Evolutionary conservation across 139 green algal genomes (phyloP), one percentile per base, ranked within the genome.

Genomic region (Eudorina sp.): DNA sequence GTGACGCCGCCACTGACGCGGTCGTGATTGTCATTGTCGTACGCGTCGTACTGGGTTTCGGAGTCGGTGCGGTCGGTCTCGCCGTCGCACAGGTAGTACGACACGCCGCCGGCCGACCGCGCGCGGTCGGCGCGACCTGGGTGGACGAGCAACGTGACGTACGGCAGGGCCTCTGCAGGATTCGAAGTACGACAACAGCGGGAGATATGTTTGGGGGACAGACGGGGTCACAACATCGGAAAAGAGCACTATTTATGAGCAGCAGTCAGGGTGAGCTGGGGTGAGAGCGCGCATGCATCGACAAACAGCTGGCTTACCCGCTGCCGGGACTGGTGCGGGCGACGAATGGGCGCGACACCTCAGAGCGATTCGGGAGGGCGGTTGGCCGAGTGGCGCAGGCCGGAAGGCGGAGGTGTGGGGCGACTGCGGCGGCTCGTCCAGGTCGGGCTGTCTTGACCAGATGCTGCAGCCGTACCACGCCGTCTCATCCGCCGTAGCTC

Each of bases 101-200:
- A 27, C 14, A 40, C 29, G 62, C 29, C 62, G 9, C 62, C 62
- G 6, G 29, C 29, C 16, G 62, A 53, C 13, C 19, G 14, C 68
- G 19, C 40, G 21, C 70, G 23, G 11, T 23, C n/a, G 2, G 70
- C 14, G 40, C 23, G 18, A 40, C 40, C 25, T 27, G 70, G 38
- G 27, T 79, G 40, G 70, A 79, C 40, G 40, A 79, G 62, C 29
- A 72, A n/a, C 19, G 41, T 79, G 41, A 58, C 70, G 27, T 58
- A 79, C 23, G 70, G 70, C 43, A 58, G 66, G 1, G 23, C 46
- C n/a, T 75, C 66, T 75, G 66, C 34, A 46, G 9, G 66, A 25
- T 25, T 21, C 8, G 34, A 31, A 25, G 3, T n/a, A 27, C 7
- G 4, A 46, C 11, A 25, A 45, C 34, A 25, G 11, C 11, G 66